phyloP scores from a whole-genome alignment of 2,329 filamentous ascomycete species.

The Neopestalotiopsis clavispora region DNA sequence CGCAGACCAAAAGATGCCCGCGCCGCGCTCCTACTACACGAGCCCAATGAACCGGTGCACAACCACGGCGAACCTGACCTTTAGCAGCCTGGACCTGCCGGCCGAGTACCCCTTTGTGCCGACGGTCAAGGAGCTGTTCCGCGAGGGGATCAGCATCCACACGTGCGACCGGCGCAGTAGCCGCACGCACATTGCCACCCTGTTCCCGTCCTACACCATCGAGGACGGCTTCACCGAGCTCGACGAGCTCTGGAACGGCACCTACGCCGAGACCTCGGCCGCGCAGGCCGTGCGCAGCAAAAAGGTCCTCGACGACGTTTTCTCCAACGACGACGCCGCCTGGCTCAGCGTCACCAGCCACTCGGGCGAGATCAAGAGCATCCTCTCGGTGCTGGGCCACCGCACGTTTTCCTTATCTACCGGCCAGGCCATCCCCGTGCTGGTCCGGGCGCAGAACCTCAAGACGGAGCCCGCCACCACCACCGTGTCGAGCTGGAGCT shows the following conservation, averaged over 20 bases:
- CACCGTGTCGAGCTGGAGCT: constrained; percentile 41
- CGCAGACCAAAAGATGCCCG: constrained; percentile 56
- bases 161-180: constrained; percentile 69
- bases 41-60: constrained; percentile 68
- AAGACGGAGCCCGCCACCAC: constrained; percentile 30
- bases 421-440: constrained; percentile 69
- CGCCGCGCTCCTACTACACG: constrained; percentile 68
- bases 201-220: constrained; percentile 59
- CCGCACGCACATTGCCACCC: constrained; percentile 55
- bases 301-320: constrained; percentile 60
- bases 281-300: constrained; percentile 57
- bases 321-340: constrained; percentile 53
- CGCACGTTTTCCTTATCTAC: constrained; percentile 67
- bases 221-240: constrained; percentile 66
- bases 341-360: constrained; percentile 67
- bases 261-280: constrained; percentile 45
- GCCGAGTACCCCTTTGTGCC: constrained; percentile 57
- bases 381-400: constrained; percentile 63
- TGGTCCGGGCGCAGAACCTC: constrained; percentile 62
- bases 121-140: constrained; percentile 66
- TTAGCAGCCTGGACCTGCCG: constrained; percentile 57
- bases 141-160: constrained; percentile 70
- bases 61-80: constrained; percentile 67
- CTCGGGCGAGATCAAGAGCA: constrained; percentile 58
- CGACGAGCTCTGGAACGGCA: constrained; percentile 50